These are phyloP conservation scores for Pythium monospermum DNA, from an alignment of 352 stramenopile genomes.

Conservation along the genomic window DNA sequence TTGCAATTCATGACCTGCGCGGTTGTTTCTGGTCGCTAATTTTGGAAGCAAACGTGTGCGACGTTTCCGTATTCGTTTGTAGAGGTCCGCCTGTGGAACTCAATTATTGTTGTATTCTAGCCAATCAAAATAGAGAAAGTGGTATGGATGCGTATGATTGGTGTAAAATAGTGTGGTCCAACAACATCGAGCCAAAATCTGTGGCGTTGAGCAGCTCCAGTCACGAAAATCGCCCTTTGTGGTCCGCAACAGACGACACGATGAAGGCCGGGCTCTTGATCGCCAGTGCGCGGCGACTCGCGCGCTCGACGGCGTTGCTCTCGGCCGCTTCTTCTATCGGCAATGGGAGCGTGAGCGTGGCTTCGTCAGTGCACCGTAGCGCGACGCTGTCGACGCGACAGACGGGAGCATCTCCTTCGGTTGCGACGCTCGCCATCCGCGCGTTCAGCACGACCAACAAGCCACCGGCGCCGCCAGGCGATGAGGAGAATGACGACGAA, in stretches of 20 bases:
- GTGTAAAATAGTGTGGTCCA: constrained; percentile 5
- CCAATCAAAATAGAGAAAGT: not conserved
- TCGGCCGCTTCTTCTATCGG: not conserved
- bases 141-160: not conserved
- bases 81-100: not conserved
- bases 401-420: not conserved
- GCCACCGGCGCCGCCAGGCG: constrained; percentile 13
- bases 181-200: too few relatives aligned
- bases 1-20: too few relatives aligned
- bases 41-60: too few relatives aligned
- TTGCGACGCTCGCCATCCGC: constrained; percentile 15
- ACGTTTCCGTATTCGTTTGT: too few relatives aligned
- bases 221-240: too few relatives aligned
- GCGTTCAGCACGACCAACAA: constrained; percentile 28
- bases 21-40: too few relatives aligned
- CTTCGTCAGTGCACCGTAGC: constrained; percentile 2
- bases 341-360: constrained; percentile 11
- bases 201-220: constrained; percentile 27
- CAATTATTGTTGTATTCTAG: not conserved
- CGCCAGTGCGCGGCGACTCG: constrained; percentile 26
- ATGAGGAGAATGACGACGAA: constrained; percentile 22
- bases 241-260: not conserved
- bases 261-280: constrained; percentile 49
- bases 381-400: not conserved
- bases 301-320: constrained; percentile 4